Evolutionary conservation across 1,284 basidiomycete species (phyloP), one percentile per base, ranked within the genome.

Genomic region (Schizophyllum amplum): DNA sequence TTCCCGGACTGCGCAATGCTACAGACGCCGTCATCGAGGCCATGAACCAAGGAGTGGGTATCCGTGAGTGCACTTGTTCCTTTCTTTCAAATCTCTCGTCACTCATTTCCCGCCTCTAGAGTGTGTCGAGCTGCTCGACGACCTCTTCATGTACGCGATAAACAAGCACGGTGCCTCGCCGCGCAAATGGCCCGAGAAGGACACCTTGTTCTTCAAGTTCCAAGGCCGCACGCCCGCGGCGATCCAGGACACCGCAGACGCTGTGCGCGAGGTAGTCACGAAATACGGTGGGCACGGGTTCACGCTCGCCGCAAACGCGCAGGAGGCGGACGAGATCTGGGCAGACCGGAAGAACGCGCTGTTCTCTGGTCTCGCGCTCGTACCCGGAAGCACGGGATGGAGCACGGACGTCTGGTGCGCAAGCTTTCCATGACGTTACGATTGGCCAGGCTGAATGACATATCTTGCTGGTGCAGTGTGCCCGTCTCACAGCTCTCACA

Each of bases 181-280:
- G 7, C 81, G 77, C 23, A 78, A 77, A 59, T 92, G 84, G 73
- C 82, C 82, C 0, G 85, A 85, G 61, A 77, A 77, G 54, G 90
- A 92, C 65, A 82, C 82, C 25, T 76, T 95, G 13, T 94, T 93
- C 76, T 87, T 95, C 79, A 95, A 95, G 70, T 86, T 95, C 66
- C 90, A 93, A 68, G 91, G 90, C 4, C 76, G 80, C 23, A 81
- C 84, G 1, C 69, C 76, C 3, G 74, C 73, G 4, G 76, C 86
- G 4, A 79, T 92, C 59, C 66, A 76, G 9, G 86, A 91, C 62
- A 83, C 86, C 0, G 82, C 86, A 1, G 74, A 74, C 21, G 75
- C 82, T 11, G 84, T 84, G 47, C 69, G 80, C 61, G 68, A 72
- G 25, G 77, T 93, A 50, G 73, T 82, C 4, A 74, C 79, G 64